Base-by-base conservation (phyloP, 768 basidiomycete species). In the Pluteus cervinus region DNA sequence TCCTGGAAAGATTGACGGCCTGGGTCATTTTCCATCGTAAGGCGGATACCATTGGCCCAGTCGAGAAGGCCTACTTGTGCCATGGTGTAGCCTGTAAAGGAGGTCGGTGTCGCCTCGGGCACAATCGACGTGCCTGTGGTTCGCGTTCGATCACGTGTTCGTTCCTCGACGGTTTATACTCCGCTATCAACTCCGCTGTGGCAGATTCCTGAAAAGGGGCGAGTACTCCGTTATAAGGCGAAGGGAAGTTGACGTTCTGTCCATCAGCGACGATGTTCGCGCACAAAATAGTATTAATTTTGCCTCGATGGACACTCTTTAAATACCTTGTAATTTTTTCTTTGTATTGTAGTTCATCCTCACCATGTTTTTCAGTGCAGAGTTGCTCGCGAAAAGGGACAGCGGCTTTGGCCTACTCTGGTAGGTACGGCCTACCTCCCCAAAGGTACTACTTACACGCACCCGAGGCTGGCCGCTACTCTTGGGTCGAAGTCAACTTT, bases 371-470 rank as follows among this genome's bases (percentile, higher is more conserved):
- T 94, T 89, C 58, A 76, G 86, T 29, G 68, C 82, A 5, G 89
- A 92, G 35, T 61, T 93, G 4, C 66, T 94, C 17, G 76, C 83
- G 14, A 80, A 75, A 49, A 69, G 89, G 42, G 88, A 93, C 49
- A 88, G 82, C 47, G 87, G 90, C 10, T 91, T 87, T 51, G 91
- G 90, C 40, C 73, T 91, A n/a, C 67, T 90, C 14, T 91, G 88
- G 88, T 87, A 41, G 17, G 20, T 20, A n/a, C 14, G 22, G 14
- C 36, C 11, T 35, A 2, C 23, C 18, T 25, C 5, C 6, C 3
- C 18, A 10, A 17, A 4, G 14, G 9, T 9, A 8, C 21, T 22
- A n/a, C 8, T n/a, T 31, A 37, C n/a, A 21, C 24, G 17, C 23
- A 32, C 25, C 15, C 38, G 41, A 94, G 91, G 91, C 77, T 94